Evolutionary conservation across 352 stramenopile genomes (phyloP), one percentile per base, ranked within the genome.

Genomic region (Phytophthora lateralis): DNA sequence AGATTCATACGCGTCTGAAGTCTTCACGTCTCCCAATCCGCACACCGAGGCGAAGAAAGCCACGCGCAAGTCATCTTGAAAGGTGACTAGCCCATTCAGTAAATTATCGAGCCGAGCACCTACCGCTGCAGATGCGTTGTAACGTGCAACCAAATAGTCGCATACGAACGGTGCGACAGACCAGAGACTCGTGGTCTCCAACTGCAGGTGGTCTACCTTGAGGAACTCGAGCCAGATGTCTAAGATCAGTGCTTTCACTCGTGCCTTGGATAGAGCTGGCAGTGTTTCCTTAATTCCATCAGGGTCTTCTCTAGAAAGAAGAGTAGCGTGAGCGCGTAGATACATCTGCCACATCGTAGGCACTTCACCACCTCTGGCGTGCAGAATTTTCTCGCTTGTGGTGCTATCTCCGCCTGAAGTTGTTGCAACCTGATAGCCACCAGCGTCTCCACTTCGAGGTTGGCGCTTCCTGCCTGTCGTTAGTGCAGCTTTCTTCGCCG

Each of bases 141-240:
- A 91, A 2, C 79, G 70, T 6, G 57, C 71, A 26, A 85, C 49
- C 14, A 93, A 71, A 32, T 88, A 93, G 61, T 93, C 82, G 50
- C 81, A 91, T 3, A 88, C 82, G 27, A 90, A 93, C 11, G 82
- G 79, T 5, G 74, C 73, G 14, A 93, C 63, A 7, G 74, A 78
- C 50, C 59, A 82, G 3, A 90, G 66, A 37, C 71, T 78, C 0
- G 56, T 54, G 7, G 75, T 86, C 43, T 93, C 82, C 0, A 83
- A 34, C 41, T 90, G 80, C 18, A 87, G 49, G 20, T 83, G 66
- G 35, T 93, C 84, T 0, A 66, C 53, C 43, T 93, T 93, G 56
- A 91, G 63, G 41, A 90, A 90, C 60, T 93, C 84, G 53, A 91
- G 71, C 60, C 81, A 87, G 5, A 93, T 74, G 49, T 93, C 84